Base-by-base conservation (phyloP, 2,329 filamentous ascomycete genomes). In the Aquanectria penicillioides region DNA sequence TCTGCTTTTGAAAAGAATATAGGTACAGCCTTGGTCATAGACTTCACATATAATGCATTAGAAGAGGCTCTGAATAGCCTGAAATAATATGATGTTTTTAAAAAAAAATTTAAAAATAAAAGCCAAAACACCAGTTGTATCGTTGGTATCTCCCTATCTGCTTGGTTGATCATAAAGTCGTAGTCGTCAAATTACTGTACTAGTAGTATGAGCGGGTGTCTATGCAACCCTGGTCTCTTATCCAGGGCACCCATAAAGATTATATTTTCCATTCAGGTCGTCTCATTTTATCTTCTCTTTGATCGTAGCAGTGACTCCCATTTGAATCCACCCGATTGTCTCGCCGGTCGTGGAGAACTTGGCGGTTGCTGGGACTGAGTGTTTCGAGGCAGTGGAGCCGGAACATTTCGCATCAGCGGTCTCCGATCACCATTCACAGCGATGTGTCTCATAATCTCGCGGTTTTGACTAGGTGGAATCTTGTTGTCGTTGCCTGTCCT, bases 391-490 rank as follows among this genome's bases (percentile, higher is more conserved):
- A 25, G 36, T 31, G 40, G 29, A 23, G 22, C 36, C 17, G 54
- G 36, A 4, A 15, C 22, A 4, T 44, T 54, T 12, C 65, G 65
- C n/a, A 38, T 13, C 8, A 26, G 31, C 4, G 15, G 41, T 31
- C 37, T 25, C 31, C 43, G 33, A 37, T 47, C 20, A 44, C 41
- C 15, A 37, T 59, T 61, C 11, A 69, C 34, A 8, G 48, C 55
- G 37, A 76, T 63, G 31, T 72, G 70, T 15, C 59, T 71, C 61
- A 75, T 69, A 9, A 78, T 69, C 6, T 59, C 64, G 4, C 64
- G 66, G 29, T 80, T 75, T 57, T 80, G 78, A 33, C 78, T 80
- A 5, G 78, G 78, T 7, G 78, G 78, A 25, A 74, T 50, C 10
- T 65, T 68, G 1, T 63, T 52, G 15, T 71, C 68, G 31, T 61